These are phyloP conservation scores for Madurella mycetomatis DNA, from an alignment of 2,329 filamentous ascomycete genomes.

Conservation along the genomic window DNA sequence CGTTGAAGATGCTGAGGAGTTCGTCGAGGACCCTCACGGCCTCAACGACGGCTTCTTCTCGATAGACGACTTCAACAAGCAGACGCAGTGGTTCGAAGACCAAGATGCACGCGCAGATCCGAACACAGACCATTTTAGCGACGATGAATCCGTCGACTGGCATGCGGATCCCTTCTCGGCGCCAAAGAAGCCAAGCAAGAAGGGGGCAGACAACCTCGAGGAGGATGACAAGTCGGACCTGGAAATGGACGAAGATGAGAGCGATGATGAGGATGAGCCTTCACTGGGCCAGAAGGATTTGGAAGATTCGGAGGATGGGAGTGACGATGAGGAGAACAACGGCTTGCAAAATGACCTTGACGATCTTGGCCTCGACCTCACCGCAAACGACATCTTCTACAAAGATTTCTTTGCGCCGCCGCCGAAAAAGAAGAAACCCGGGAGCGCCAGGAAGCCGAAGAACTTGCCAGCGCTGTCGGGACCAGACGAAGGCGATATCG, in stretches of 20 bases:
- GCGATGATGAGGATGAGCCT: slow-evolving; percentile 44
- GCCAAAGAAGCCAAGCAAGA: slow-evolving; percentile 25
- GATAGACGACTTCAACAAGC: slow-evolving; percentile 94
- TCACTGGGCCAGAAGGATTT: slow-evolving; percentile 79
- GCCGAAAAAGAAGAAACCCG: slow-evolving; percentile 59
- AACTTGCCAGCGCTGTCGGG: slow-evolving; percentile 38
- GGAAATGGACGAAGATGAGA: slow-evolving; percentile 30
- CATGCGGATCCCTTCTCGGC: slow-evolving; percentile 65
- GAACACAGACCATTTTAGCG: slow-evolving; percentile 68
- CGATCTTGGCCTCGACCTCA: slow-evolving; percentile 52
- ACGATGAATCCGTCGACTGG: slow-evolving; percentile 88
- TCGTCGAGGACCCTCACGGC: slow-evolving; percentile 70
- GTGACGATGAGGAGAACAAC: slow-evolving; percentile 58
- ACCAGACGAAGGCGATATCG: slow-evolving; percentile 62
- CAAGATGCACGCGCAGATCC: slow-evolving; percentile 75
- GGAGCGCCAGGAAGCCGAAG: slow-evolving; percentile 39
- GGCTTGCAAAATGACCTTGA: slow-evolving; percentile 55
- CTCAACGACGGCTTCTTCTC: slow-evolving; percentile 98
- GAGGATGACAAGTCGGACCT: slow-evolving; percentile 27
- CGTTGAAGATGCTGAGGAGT: slow-evolving; percentile 49
- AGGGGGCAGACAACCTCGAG: slow-evolving; percentile 31
- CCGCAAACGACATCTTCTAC: slow-evolving; percentile 87
- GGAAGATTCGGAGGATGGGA: slow-evolving; percentile 65
- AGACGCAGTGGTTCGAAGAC: slow-evolving; percentile 83
- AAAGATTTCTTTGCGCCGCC: slow-evolving; percentile 91